Conservation (phyloP, 768 basidiomycete species). For the Polyporus arcularius region DNA sequence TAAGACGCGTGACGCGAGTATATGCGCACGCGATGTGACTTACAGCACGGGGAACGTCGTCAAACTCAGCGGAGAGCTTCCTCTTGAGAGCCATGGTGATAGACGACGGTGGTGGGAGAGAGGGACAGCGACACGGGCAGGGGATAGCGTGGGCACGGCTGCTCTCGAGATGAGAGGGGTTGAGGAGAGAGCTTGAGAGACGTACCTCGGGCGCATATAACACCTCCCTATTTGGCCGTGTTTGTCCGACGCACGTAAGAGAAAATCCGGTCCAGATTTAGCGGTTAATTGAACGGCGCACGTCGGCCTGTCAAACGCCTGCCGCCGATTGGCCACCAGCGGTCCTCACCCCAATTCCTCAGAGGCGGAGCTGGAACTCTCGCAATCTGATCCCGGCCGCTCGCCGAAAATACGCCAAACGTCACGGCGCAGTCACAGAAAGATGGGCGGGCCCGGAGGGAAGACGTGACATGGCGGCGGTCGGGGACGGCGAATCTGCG, state of each 20-base stretch:
- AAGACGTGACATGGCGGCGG: conserved; percentile 14
- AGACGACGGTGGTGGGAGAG: neutral
- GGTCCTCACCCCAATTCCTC: conserved; percentile 16
- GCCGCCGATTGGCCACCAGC: conserved; percentile 15
- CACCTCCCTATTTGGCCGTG: conserved; percentile 18
- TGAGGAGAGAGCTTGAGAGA: conserved; percentile 9
- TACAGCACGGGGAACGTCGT: conserved; percentile 43
- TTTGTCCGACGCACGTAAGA: conserved; percentile 15
- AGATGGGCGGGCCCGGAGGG: neutral
- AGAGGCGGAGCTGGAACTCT: conserved; percentile 15
- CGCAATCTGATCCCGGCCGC: conserved; percentile 10
- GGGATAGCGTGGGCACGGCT: conserved; percentile 5
- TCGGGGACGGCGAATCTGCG: conserved; percentile 9
- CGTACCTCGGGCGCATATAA: conserved; percentile 18
- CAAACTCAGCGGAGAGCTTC: conserved; percentile 64
- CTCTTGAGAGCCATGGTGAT: conserved; percentile 69
- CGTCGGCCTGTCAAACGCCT: conserved; percentile 15
- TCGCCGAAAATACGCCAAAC: conserved; percentile 5
- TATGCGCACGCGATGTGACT: conserved; percentile 14
- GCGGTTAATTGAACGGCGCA: conserved; percentile 19
- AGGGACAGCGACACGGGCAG: neutral
- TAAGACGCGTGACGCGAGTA: conserved; percentile 24
- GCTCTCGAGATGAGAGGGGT: conserved; percentile 12
- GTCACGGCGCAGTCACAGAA: conserved; percentile 14
- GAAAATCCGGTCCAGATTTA: conserved; percentile 15